A percentile compares a stretch with the other conserved stretches of the same genome.
phyloP scores from a whole-genome alignment of 31 red algal species.

The Endocladia muricata region DNA sequence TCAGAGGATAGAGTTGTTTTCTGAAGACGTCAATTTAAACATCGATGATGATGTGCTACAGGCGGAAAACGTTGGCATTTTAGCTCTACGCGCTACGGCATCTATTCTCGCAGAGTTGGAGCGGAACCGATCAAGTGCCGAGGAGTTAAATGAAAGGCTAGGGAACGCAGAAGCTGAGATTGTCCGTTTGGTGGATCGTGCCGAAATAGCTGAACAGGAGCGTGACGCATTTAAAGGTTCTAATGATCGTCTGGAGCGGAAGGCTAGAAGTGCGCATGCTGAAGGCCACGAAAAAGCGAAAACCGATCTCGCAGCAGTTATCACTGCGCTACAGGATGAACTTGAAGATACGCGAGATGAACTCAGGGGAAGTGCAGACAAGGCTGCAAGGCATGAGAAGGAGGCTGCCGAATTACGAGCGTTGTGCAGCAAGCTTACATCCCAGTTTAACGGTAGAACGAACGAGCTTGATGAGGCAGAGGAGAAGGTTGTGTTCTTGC shows the following conservation, averaged over 20 bases:
- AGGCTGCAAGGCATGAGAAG: slow-evolving; percentile 39
- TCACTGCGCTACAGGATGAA: slow-evolving; percentile 41
- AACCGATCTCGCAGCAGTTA: slow-evolving; percentile 32
- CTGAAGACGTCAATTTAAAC: slow-evolving; percentile 11
- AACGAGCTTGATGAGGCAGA: slow-evolving; percentile 74
- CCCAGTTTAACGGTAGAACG: slow-evolving; percentile 58
- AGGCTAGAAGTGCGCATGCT: slow-evolving; percentile 18
- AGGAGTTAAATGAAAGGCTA: slow-evolving; percentile 27
- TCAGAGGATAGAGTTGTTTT: slow-evolving; percentile 15
- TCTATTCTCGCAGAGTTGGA: slow-evolving; percentile 53
- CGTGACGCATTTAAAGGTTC: slow-evolving; percentile 45
- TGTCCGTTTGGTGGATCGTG: slow-evolving; percentile 27
- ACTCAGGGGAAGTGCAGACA: slow-evolving; percentile 18
- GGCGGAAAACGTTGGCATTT: slow-evolving; percentile 27
- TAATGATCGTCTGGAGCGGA: slow-evolving; percentile 47
- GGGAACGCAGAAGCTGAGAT: slow-evolving; percentile 38
- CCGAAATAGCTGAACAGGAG: slow-evolving; percentile 64
- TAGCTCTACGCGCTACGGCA: slow-evolving; percentile 38
- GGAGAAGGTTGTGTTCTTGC: slow-evolving; percentile 58
- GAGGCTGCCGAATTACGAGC: slow-evolving; percentile 68
- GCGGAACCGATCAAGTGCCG: slow-evolving; percentile 14
- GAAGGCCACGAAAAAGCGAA: slow-evolving; percentile 56
- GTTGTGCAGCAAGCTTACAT: slow-evolving; percentile 61
- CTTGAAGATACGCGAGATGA: slow-evolving; percentile 44
- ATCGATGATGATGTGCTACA: slow-evolving; percentile 4